These are phyloP conservation scores for Pestalotiopsis sp. DNA, from an alignment of 2,329 filamentous ascomycete species.

Conservation along the genomic window DNA sequence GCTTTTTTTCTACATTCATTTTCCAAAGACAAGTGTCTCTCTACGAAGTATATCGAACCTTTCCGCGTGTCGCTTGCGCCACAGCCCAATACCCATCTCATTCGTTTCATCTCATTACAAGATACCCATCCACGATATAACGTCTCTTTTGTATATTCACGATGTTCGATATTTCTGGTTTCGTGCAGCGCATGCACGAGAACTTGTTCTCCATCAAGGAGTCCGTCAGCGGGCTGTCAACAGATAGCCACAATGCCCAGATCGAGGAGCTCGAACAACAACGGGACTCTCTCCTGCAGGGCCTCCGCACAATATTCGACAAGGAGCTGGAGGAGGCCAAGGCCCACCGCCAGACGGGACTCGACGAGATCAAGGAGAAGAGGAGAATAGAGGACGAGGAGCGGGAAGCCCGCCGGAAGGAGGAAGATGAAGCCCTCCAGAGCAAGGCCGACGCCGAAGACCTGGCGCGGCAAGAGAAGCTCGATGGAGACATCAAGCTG, in stretches of 20 bases:
- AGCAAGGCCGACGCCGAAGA: slow-evolving; percentile 33
- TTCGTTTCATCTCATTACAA: background rate
- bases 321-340: slow-evolving; percentile 32
- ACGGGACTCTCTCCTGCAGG: slow-evolving; percentile 36
- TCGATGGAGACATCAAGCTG: slow-evolving; percentile 30
- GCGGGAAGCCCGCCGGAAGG: slow-evolving; percentile 34
- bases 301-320: slow-evolving; percentile 33
- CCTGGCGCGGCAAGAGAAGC: slow-evolving; percentile 28
- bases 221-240: slow-evolving; percentile 38
- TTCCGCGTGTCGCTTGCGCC: background rate
- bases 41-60: background rate
- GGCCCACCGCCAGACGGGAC: slow-evolving; percentile 31
- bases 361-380: slow-evolving; percentile 36
- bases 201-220: slow-evolving; percentile 41
- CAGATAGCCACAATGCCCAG: slow-evolving; percentile 34
- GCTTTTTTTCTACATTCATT: background rate
- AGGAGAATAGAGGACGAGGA: slow-evolving; percentile 46
- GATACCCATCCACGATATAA: background rate
- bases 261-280: slow-evolving; percentile 43
- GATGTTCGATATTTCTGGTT: slow-evolving; percentile 38
- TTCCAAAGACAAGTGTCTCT: background rate
- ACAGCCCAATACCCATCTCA: background rate
- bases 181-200: slow-evolving; percentile 46
- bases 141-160: background rate
- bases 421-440: slow-evolving; percentile 39